Evolutionary conservation across 768 basidiomycete genomes (phyloP).

Genomic region (Lentinula guzmanii): DNA sequence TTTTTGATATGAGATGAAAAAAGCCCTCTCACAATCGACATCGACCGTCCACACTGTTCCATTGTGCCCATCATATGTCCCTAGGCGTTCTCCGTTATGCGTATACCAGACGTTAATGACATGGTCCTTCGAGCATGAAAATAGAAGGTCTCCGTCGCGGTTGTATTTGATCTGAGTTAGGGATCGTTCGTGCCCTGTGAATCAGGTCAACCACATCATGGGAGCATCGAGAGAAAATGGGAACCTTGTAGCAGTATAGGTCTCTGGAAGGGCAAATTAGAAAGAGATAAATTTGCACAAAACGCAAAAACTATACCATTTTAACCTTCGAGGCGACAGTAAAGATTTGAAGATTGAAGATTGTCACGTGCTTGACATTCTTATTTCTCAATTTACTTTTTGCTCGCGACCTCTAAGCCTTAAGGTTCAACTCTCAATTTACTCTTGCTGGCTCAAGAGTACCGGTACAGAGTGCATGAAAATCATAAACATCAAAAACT

Average conservation of each 20-base stretch:
- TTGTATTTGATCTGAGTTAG: constrained; percentile 98
- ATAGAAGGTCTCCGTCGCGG: constrained; percentile 90
- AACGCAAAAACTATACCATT: not conserved
- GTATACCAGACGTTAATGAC: constrained; percentile 96
- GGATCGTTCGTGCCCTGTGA: constrained; percentile 89
- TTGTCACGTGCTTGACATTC: no score
- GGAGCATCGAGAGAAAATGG: not conserved
- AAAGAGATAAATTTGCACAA: not conserved
- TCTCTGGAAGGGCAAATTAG: constrained; percentile 34
- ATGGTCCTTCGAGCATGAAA: constrained; percentile 94
- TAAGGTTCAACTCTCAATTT: no score
- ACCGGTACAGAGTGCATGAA: no score
- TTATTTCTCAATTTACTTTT: no score
- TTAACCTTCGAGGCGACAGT: not conserved
- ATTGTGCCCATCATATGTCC: constrained; percentile 95
- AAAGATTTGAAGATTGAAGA: not conserved
- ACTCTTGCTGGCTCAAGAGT: no score
- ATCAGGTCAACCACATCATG: constrained; percentile 1
- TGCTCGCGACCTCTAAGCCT: no score
- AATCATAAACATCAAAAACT: no score
- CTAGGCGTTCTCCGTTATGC: constrained; percentile 94
- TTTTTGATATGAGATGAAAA: constrained; percentile 13
- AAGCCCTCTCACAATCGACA: constrained; percentile 72
- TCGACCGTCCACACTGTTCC: constrained; percentile 97
- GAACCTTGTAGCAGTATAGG: constrained; percentile 72